Evolutionary conservation across 139 green algal species (phyloP).

Genomic region (Chlamydomonas sphaeroides): DNA sequence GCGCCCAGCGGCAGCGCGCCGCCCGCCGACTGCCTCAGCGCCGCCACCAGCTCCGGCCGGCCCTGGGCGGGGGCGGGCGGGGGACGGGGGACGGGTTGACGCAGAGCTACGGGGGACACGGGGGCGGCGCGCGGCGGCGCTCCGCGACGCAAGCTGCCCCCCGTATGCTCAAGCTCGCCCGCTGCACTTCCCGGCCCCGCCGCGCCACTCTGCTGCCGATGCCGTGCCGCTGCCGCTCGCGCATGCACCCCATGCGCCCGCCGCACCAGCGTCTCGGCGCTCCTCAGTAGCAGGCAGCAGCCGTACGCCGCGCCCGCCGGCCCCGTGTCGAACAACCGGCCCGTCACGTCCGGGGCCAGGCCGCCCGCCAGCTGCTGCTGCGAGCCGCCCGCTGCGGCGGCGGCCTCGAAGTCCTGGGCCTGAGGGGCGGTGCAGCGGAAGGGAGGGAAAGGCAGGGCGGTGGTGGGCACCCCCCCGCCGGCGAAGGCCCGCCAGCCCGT

Average conservation of each 20-base stretch:
- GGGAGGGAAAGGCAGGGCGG: no score
- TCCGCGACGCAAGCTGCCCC: no score
- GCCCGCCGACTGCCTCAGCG: slow-evolving; percentile 4
- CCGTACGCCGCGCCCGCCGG: slow-evolving; percentile 43
- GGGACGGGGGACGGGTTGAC: no score
- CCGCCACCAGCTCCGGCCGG: slow-evolving; percentile 21
- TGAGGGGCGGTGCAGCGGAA: no score
- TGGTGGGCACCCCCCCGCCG: no score
- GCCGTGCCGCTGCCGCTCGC: no score
- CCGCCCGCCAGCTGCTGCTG: slow-evolving; percentile 34
- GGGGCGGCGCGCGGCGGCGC: no score
- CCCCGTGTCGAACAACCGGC: slow-evolving; percentile 8
- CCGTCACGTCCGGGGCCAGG: slow-evolving; percentile 24
- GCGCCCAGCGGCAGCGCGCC: slow-evolving; percentile 53
- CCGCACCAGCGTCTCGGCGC: slow-evolving; percentile 50
- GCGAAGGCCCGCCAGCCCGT: no score
- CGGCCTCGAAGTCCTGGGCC: slow-evolving; percentile 70
- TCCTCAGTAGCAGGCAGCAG: slow-evolving; percentile 55
- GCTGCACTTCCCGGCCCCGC: no score
- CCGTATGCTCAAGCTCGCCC: no score
- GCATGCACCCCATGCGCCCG: not conserved
- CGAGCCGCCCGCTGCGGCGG: slow-evolving; percentile 56
- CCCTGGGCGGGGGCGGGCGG: not conserved
- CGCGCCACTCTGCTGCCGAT: no score
- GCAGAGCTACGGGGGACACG: no score